Evolutionary conservation across 345 rosid genomes (phyloP), one percentile per base, ranked within the genome.

Genomic region (Citrus inodora): DNA sequence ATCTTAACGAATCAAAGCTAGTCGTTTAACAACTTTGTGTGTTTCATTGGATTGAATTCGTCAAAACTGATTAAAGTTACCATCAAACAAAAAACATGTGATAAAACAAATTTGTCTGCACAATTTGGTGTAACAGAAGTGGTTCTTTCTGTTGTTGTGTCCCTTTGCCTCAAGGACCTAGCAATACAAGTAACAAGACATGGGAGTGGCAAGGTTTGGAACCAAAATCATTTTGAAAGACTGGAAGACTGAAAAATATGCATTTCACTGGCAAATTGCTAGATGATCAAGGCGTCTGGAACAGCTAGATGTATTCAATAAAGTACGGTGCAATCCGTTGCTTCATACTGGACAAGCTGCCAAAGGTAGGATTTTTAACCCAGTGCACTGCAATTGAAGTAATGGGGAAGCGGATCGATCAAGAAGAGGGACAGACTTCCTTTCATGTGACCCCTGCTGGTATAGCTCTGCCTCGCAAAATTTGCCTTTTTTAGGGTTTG

Each of bases 271-370:
- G 13, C 19, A 7, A 60, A 21, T 61, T 79, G 75, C 55, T 76
- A 95, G 98, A 86, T 87, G 42, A 84, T 93, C 3, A 95, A 93
- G 60, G 98, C 98, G 78, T 95, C 98, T 9, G 94, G 98, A 93
- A 85, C 98, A 92, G 73, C 87, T 90, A 28, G 98, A 93, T 77
- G 98, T 93, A 25, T 95, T 93, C 71, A 90, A 88, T 55, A 97
- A 95, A 83, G 87, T 93, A 66, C 93, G 92, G 95, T 92, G 82
- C 78, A 75, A 17, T 46, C 67, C 91, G 86, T 79, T 95, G 75
- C 87, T 95, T 64, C 84, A 87, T 35, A 80, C 86, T 33, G 97
- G 93, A 76, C 83, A 87, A 90, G 85, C 78, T 76, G 66, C 82
- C 55, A 85, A 80, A 70, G 98, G 98, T 93, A 85, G 25, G 83